Conservation (phyloP, 2,329 filamentous ascomycete species). For the Colletotrichum liaoningense region DNA sequence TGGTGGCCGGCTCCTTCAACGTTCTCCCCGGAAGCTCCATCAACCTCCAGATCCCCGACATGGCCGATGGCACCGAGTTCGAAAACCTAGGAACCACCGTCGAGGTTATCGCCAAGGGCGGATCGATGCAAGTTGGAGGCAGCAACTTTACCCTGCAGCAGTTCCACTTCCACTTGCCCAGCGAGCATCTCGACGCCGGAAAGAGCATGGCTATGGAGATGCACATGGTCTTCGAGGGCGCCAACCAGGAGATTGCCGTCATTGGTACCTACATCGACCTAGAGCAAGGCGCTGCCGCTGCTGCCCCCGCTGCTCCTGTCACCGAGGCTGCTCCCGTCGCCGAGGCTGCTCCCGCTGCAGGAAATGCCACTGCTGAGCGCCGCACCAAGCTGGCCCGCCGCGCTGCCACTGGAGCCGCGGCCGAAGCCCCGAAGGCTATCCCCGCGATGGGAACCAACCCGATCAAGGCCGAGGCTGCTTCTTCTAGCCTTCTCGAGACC, state of each 20-base stretch:
- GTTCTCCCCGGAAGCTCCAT: slow-evolving; percentile 39
- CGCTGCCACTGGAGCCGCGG: slow-evolving; percentile 7
- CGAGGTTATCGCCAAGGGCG: slow-evolving; percentile 63
- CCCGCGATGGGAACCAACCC: slow-evolving; percentile 55
- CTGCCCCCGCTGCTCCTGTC: slow-evolving; percentile 29
- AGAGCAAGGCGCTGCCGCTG: slow-evolving; percentile 41
- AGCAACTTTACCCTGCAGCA: slow-evolving; percentile 53
- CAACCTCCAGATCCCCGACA: slow-evolving; percentile 48
- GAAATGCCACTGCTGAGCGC: slow-evolving; percentile 23
- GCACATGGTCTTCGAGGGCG: slow-evolving; percentile 69
- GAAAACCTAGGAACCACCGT: slow-evolving; percentile 70
- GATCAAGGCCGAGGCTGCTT: slow-evolving; percentile 47
- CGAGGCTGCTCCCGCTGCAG: slow-evolving; percentile 1
- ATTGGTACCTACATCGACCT: slow-evolving; percentile 57
- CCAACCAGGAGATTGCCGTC: slow-evolving; percentile 53
- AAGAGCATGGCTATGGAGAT: slow-evolving; percentile 63
- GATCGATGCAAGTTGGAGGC: slow-evolving; percentile 47
- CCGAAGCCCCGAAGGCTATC: slow-evolving; percentile 39
- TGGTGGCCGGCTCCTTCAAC: slow-evolving; percentile 34
- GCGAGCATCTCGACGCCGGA: slow-evolving; percentile 58
- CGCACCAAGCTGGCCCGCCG: slow-evolving; percentile 31
- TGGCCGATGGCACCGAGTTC: slow-evolving; percentile 56
- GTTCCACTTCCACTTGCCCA: slow-evolving; percentile 64
- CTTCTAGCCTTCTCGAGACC: slow-evolving; percentile 57
- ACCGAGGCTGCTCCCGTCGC: slow-evolving; percentile 10